Base-by-base conservation (phyloP, 2,329 filamentous ascomycete genomes). In the Clonostachys rosea region DNA sequence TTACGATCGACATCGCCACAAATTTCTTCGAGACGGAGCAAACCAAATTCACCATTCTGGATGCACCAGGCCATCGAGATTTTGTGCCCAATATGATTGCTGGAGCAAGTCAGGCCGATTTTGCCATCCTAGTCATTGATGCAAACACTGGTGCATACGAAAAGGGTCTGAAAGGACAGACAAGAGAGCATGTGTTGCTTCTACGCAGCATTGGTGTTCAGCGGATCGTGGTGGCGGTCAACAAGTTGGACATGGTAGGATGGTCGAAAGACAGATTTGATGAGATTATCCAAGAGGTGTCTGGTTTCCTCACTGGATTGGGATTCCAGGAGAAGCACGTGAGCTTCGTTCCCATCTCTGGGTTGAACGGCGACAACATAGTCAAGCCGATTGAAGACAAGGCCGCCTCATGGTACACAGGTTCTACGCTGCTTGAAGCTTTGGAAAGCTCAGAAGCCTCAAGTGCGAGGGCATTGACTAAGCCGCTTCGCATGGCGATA, bases 1-100 rank as follows among this genome's bases (percentile, higher is more conserved):
- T 99, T 8, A 99, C 94, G 1, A 96, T 99, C 43, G 94, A 99
- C 62, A 94, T 97, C 59, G 92, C 94, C 9, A 95, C 88, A 16
- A 95, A 95, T 62, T 84, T 91, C 53, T 99, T 99, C 60, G 89
- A 95, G 61, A 99, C 95, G 0, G 84, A 89, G 2, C 86, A 79
- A 45, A 94, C 90, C 0, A 80, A 79, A 11, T 97, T 97, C 60
- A 97, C 94, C 2, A 96, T 99, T 42, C 76, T 99, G 5, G 94
- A 99, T 63, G 92, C 94, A 0, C 94, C 94, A 0, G 94, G 94
- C 0, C 94, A 99, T 66, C 81, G 85, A 50, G 94, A 99, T 63
- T 99, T 97, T 61, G 91, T 99, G 17, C 94, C 94, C 1, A 99
- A 96, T 65, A 99, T 99, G 94, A 96, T 99, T 63, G 92, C 92